Base-by-base conservation (phyloP, 768 basidiomycete species). In the Cyathus striatus region DNA sequence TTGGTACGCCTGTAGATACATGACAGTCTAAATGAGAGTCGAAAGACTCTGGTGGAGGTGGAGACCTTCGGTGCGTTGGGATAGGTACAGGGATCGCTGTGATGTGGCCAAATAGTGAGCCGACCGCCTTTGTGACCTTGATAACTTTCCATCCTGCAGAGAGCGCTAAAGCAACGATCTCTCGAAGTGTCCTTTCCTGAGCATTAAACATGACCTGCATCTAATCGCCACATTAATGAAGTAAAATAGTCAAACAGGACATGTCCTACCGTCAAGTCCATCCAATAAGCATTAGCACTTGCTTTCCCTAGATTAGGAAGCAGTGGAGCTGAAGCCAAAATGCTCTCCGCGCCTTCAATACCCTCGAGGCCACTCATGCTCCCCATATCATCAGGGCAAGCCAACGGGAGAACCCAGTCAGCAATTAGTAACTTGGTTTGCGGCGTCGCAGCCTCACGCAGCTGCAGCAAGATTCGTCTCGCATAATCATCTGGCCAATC, bases 261-360 rank as follows among this genome's bases (percentile, higher is more conserved):
- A 24, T 17, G 7, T 50, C 72, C 41, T 52, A 84, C 85, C 22
- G 78, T 74, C 51, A 85, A 59, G 55, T 87, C 85, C 71, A 84
- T 72, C 72, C 76, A 83, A 56, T 84, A 86, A 5, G 74, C 82
- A 48, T 76, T 81, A 5, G 79, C 72, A 54, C 72, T 86, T 5
- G 84, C 84, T 51, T 81, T 83, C 0, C 87, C 87, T 5, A 86
- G 60, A 53, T 89, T 90, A 5, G 85, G 68, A 23, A 88, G 65
- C n/a, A 90, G 60, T 25, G 84, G 83, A 16, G 73, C 69, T 3
- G 77, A 72, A 1, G 73, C 79, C 3, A 83, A 66, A 33, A 68
- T 66, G 40, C 63, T 69, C 46, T 78, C 73, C 0, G 74, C 76
- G 7, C 78, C 78, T 35, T 77, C 72, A 1, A 80, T 58, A 7